These are phyloP conservation scores for Stachybotrys chlorohalonatus DNA, from an alignment of 2,329 filamentous ascomycete species.

Conservation along the genomic window DNA sequence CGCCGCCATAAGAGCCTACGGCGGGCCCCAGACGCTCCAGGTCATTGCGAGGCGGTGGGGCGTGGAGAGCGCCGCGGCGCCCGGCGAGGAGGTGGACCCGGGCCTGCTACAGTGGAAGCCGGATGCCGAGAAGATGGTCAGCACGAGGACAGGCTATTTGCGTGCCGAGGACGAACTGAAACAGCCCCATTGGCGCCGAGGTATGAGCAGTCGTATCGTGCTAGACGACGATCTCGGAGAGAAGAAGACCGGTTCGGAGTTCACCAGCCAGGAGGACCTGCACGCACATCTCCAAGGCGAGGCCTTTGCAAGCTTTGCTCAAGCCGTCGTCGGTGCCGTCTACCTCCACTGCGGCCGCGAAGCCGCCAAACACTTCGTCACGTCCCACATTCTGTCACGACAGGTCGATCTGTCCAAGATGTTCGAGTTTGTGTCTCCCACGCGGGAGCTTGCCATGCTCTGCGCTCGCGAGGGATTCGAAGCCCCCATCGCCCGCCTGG, in stretches of 20 bases:
- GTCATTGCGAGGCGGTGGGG: conserved; percentile 80
- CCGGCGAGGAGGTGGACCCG: conserved; percentile 85
- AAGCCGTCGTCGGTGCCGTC: conserved; percentile 73
- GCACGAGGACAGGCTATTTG: conserved; percentile 38
- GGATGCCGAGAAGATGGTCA: conserved; percentile 33
- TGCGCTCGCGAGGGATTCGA: conserved; percentile 89
- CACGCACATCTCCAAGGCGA: conserved; percentile 63
- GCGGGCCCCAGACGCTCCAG: conserved; percentile 65
- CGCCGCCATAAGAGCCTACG: conserved; percentile 76
- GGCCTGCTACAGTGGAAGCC: conserved; percentile 75
- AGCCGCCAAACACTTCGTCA: conserved; percentile 73
- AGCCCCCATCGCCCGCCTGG: conserved; percentile 71
- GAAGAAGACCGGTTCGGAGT: conserved; percentile 18
- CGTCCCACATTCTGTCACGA: conserved; percentile 73
- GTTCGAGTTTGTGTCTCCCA: conserved; percentile 79
- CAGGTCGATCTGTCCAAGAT: conserved; percentile 67
- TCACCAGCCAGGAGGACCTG: conserved; percentile 16
- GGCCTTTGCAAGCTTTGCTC: conserved; percentile 69
- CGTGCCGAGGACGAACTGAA: conserved; percentile 40
- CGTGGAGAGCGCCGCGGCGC: conserved; percentile 76
- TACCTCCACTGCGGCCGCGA: conserved; percentile 77
- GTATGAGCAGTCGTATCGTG: conserved; percentile 68
- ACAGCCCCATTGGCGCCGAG: conserved; percentile 44
- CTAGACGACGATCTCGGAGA: conserved; percentile 83
- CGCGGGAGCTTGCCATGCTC: conserved; percentile 71